A percentile compares a stretch with the other conserved stretches of the same genome.
Conservation (phyloP, 1,284 basidiomycete species). For the Austroboletus olivaceoglutinosus region DNA sequence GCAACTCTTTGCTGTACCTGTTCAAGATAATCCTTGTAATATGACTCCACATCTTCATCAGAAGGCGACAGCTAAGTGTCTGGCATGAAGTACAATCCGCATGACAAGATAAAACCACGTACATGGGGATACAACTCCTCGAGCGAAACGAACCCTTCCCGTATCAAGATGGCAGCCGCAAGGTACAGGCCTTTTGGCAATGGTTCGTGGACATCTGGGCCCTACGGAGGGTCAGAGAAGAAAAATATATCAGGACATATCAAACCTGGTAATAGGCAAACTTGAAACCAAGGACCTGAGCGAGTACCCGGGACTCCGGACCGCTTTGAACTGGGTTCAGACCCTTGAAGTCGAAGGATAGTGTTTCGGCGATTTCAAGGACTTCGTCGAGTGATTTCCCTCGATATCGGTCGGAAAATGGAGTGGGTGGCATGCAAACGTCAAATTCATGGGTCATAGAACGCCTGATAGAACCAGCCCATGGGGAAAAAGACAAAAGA, state of each 20-base stretch:
- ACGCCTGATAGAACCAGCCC: constrained; percentile 51
- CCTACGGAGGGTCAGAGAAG: constrained; percentile 38
- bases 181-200: constrained; percentile 78
- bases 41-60: constrained; percentile 72
- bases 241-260: background rate
- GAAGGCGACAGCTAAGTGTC: constrained; percentile 62
- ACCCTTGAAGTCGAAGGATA: constrained; percentile 7
- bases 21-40: constrained; percentile 66
- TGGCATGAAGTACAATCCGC: constrained; percentile 6
- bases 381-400: constrained; percentile 68
- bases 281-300: constrained; percentile 95
- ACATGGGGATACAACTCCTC: constrained; percentile 89
- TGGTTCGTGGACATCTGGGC: constrained; percentile 53
- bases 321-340: constrained; percentile 19
- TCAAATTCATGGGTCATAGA: constrained; percentile 28
- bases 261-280: constrained; percentile 85
- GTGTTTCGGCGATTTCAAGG: constrained; percentile 49
- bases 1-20: constrained; percentile 65
- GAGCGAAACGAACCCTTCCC: constrained; percentile 81
- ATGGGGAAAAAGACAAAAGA: constrained; percentile 82
- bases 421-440: constrained; percentile 39
- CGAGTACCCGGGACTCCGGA: constrained; percentile 62
- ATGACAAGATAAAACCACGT: constrained; percentile 17
- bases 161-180: constrained; percentile 84
- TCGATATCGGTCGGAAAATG: constrained; percentile 44